A percentile compares a stretch with the other conserved stretches of the same genome.
phyloP scores from a whole-genome alignment of 1,284 basidiomycete genomes.

The Mycena citricolor region DNA sequence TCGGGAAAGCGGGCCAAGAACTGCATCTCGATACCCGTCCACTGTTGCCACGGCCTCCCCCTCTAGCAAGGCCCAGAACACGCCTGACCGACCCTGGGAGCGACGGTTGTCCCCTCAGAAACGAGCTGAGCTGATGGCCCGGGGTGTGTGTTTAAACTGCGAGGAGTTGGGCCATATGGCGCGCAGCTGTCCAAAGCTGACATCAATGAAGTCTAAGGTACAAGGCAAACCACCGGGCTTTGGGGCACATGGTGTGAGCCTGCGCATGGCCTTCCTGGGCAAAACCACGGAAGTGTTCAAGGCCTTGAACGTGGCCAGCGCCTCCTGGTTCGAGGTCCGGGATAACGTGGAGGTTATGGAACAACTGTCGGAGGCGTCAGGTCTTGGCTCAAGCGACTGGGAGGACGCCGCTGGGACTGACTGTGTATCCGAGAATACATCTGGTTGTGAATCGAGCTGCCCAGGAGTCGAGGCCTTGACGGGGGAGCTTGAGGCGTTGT shows the following conservation, averaged over 20 bases:
- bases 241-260: not conserved
- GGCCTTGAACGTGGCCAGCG: slow-evolving; percentile 4
- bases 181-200: slow-evolving; percentile 14
- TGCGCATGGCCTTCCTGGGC: too few species aligned
- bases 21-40: slow-evolving; percentile 5
- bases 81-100: slow-evolving; percentile 2
- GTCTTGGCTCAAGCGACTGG: too few species aligned
- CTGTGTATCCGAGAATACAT: too few species aligned
- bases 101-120: slow-evolving; percentile 4
- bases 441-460: too few species aligned
- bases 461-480: too few species aligned
- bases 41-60: too few species aligned
- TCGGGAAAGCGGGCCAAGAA: not conserved
- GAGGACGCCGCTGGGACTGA: too few species aligned
- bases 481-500: too few species aligned
- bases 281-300: slow-evolving; percentile 13
- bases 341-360: too few species aligned
- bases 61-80: not conserved
- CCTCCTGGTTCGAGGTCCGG: not conserved
- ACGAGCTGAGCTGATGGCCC: slow-evolving; percentile 4
- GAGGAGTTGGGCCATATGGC: slow-evolving; percentile 8
- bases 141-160: slow-evolving; percentile 5
- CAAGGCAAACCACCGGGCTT: slow-evolving; percentile 11
- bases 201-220: slow-evolving; percentile 1
- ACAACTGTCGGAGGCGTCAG: too few species aligned